Evolutionary conservation across 2,329 filamentous ascomycete species (phyloP).

Genomic region (Epichloe gansuensis): DNA sequence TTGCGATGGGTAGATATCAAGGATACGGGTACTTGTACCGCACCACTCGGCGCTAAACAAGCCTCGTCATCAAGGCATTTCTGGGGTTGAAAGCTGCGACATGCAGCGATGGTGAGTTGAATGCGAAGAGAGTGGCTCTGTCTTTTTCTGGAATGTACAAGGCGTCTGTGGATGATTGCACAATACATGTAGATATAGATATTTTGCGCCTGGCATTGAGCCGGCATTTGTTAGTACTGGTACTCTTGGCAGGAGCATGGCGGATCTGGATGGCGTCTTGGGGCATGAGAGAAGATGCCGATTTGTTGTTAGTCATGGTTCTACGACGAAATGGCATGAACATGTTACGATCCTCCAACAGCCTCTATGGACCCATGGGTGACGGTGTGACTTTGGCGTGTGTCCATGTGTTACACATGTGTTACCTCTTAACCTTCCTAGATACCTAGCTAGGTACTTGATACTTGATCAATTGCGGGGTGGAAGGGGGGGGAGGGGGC

Average conservation of each 20-base stretch:
- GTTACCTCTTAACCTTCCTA: too few species aligned
- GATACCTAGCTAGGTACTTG: too few species aligned
- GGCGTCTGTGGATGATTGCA: constrained; percentile 5
- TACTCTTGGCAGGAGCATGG: constrained; percentile 10
- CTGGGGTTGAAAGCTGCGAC: background rate
- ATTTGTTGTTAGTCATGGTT: constrained; percentile 17
- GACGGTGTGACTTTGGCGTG: background rate
- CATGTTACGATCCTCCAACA: constrained; percentile 11
- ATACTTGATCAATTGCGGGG: too few species aligned
- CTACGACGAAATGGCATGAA: constrained; percentile 19
- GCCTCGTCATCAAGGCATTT: background rate
- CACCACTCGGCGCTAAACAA: background rate
- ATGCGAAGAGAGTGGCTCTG: constrained; percentile 1
- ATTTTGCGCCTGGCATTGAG: constrained; percentile 1
- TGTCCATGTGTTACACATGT: background rate
- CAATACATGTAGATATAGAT: constrained; percentile 14
- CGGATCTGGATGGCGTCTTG: constrained; percentile 12
- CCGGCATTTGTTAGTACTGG: constrained; percentile 4
- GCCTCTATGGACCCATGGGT: background rate
- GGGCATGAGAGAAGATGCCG: constrained; percentile 10
- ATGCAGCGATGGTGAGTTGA: background rate
- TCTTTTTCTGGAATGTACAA: constrained; percentile 7
- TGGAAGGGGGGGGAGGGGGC: too few species aligned
- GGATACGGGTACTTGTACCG: background rate
- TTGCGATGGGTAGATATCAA: background rate